phyloP scores from a whole-genome alignment of 257 asterid species.

The Perilla frutescens region DNA sequence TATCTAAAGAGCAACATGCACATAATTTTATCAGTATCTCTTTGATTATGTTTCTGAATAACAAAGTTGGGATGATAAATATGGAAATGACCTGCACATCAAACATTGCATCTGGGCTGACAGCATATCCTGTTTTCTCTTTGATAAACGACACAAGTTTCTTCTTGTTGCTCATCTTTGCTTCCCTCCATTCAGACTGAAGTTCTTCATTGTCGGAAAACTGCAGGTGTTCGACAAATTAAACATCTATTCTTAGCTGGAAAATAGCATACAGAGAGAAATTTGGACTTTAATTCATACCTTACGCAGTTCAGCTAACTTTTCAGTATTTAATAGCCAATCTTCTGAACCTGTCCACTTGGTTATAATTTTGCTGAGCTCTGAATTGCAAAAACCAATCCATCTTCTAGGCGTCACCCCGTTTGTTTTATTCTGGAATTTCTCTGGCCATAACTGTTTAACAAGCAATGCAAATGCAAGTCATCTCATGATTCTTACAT shows the following conservation, averaged over 20 bases:
- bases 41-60: neutral
- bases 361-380: constrained; percentile 55
- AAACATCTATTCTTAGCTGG: neutral
- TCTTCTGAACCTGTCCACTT: constrained; percentile 69
- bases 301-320: constrained; percentile 51
- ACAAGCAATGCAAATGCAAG: constrained; percentile 19
- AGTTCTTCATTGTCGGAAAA: constrained; percentile 59
- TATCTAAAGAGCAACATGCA: constrained; percentile 38
- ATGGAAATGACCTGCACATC: constrained; percentile 57
- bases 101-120: constrained; percentile 67
- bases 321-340: constrained; percentile 57
- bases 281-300: constrained; percentile 27
- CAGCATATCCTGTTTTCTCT: constrained; percentile 61
- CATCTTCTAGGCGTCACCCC: constrained; percentile 77
- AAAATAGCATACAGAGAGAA: neutral
- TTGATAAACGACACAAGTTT: constrained; percentile 53
- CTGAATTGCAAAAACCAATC: constrained; percentile 62
- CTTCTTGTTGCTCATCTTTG: constrained; percentile 54
- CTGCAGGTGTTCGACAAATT: constrained; percentile 36
- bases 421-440: constrained; percentile 66
- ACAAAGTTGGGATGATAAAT: neutral
- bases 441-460: constrained; percentile 66
- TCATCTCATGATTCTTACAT: constrained; percentile 15
- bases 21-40: neutral
- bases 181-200: constrained; percentile 62